Percentiles rank a stretch among this genome's conserved stretches.
Evolutionary conservation across 2,329 filamentous ascomycete genomes (phyloP).

Genomic region (Epichloe brachyelytri): DNA sequence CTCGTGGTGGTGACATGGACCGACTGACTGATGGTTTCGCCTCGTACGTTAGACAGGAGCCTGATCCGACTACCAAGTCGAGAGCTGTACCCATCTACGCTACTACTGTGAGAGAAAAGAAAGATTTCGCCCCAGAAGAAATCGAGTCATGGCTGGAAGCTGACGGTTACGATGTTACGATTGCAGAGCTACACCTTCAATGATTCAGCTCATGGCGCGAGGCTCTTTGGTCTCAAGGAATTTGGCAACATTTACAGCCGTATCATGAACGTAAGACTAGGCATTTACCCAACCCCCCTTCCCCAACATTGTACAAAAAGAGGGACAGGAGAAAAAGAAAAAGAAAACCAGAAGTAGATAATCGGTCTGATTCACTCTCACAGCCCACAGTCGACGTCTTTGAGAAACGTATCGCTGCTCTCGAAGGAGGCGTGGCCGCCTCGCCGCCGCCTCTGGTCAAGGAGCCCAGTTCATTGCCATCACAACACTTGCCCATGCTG

Average conservation of each 20-base stretch:
- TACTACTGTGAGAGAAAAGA: slow-evolving; percentile 43
- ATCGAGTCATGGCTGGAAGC: not conserved
- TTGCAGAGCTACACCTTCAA: slow-evolving; percentile 77
- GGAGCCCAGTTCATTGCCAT: slow-evolving; percentile 88
- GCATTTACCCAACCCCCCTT: too few species aligned
- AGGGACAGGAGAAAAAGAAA: not conserved
- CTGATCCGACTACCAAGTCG: slow-evolving; percentile 71
- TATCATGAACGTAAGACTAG: slow-evolving; percentile 67
- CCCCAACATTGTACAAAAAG: too few species aligned
- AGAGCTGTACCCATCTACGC: slow-evolving; percentile 94
- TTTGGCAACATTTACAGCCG: slow-evolving; percentile 96
- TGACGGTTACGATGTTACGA: not conserved
- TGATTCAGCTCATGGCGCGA: slow-evolving; percentile 88
- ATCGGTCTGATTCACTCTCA: not conserved
- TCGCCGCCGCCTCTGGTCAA: slow-evolving; percentile 78
- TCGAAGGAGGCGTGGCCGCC: slow-evolving; percentile 85
- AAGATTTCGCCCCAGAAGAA: not conserved
- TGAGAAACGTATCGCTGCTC: slow-evolving; percentile 88
- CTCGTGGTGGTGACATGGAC: too few species aligned
- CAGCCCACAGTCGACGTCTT: slow-evolving; percentile 90
- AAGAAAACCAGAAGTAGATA: not conserved
- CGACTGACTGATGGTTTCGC: not conserved
- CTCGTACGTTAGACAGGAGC: slow-evolving; percentile 48
- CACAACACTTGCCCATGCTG: slow-evolving; percentile 67
- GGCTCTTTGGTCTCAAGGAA: slow-evolving; percentile 93